A percentile compares a stretch with the other conserved stretches of the same genome.
Evolutionary conservation across 2,329 filamentous ascomycete genomes (phyloP).

Genomic region (Aspergillus tamarii): DNA sequence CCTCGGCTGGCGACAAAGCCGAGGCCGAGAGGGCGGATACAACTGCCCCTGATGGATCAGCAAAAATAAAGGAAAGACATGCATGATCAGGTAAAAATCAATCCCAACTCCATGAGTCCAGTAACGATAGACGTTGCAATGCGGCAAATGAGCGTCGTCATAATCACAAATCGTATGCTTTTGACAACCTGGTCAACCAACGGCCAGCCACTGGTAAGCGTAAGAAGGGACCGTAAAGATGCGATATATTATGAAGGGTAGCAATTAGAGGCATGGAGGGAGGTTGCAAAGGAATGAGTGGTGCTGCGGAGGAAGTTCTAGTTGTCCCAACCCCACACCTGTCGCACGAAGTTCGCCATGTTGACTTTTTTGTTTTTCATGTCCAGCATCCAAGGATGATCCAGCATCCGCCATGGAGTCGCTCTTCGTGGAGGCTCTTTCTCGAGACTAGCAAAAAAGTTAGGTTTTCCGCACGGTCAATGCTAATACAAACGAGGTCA

Average conservation of each 20-base stretch:
- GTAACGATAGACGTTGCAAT: slow-evolving; percentile 25
- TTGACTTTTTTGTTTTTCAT: slow-evolving; percentile 97
- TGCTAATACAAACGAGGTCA: background rate
- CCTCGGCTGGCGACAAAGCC: slow-evolving; percentile 10
- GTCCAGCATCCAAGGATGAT: slow-evolving; percentile 98
- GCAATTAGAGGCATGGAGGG: slow-evolving; percentile 12
- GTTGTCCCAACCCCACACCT: slow-evolving; percentile 96
- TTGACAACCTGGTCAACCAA: slow-evolving; percentile 33
- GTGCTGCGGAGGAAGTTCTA: slow-evolving; percentile 34
- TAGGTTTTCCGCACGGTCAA: slow-evolving; percentile 16
- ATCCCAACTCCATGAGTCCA: slow-evolving; percentile 26
- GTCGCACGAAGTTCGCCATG: slow-evolving; percentile 90
- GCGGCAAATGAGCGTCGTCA: slow-evolving; percentile 27
- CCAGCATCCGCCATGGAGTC: slow-evolving; percentile 97
- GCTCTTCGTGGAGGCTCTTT: slow-evolving; percentile 87
- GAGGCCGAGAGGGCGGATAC: slow-evolving; percentile 19
- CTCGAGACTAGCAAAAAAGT: slow-evolving; percentile 68
- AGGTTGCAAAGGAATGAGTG: slow-evolving; percentile 10
- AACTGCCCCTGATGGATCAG: slow-evolving; percentile 13
- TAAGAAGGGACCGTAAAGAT: slow-evolving; percentile 28
- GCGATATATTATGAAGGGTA: slow-evolving; percentile 23
- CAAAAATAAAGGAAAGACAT: slow-evolving; percentile 22
- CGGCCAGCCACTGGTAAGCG: slow-evolving; percentile 31
- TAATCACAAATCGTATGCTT: slow-evolving; percentile 31
- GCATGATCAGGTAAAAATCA: slow-evolving; percentile 21